Evolutionary conservation across 2,329 filamentous ascomycete species (phyloP), one percentile per base, ranked within the genome.

Genomic region (Fusarium haematococcum): DNA sequence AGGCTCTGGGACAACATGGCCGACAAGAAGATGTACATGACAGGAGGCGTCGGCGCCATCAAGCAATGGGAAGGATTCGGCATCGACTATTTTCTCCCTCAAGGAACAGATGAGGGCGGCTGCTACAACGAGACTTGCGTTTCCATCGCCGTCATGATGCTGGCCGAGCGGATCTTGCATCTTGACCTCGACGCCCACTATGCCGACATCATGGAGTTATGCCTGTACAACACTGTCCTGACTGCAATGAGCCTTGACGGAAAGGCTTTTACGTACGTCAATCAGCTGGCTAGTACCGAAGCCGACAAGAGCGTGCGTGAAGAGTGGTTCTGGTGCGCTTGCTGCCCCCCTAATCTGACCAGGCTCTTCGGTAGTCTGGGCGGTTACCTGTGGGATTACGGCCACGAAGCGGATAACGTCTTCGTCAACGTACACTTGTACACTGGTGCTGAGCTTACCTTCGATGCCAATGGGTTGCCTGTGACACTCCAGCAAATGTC

Each of bases 1-100:
- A 81, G 85, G 20, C 79, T 91, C 9, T 91, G 89, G 89, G 78
- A 84, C 50, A 90, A 90, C 73, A 91, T 91, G 88, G 85, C 89
- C 0, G 82, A 88, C 48, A 63, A 59, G 85, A 48, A 91, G 76
- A 89, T 91, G 86, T 92, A 90, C 69, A 76, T 90, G 23, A 92
- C 90, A 0, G 90, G 90, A 9, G 90, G 89, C 2, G 87, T 91
- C 62, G 90, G 90, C 3, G 86, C 84, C 11, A 73, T 77, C 14
- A 52, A 52, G n/a, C 83, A 88, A 9, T 76, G 69, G 73, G 75
- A 77, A 37, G 75, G 75, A 0, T 75, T 77, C 14, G 67, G 71
- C 0, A 67, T 72, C 14, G 67, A 73, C 13, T 68, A 77, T 27
- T 77, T 77, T n/a, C 69, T 71, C 2, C 67, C 65, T 3, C 59